Conservation (phyloP, 2,329 filamentous ascomycete species). For the Leptographium wingfieldii region DNA sequence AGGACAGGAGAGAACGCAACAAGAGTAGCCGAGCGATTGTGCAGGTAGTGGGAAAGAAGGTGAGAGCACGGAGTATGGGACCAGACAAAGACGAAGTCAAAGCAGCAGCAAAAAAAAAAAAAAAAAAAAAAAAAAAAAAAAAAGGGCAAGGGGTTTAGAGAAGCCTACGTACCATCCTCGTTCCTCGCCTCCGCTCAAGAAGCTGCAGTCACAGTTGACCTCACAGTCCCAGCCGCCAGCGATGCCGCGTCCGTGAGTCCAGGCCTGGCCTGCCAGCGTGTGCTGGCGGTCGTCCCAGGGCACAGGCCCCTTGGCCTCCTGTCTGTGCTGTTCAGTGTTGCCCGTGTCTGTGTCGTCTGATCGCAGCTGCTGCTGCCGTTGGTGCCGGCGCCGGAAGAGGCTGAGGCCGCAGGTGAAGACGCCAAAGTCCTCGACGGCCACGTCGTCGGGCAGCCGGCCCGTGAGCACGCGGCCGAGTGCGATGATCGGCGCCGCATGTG, state of each 20-base stretch:
- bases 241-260: conserved; percentile 49
- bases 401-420: conserved; percentile 76
- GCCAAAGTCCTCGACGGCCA: conserved; percentile 65
- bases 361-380: conserved; percentile 1
- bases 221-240: conserved; percentile 70
- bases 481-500: conserved; percentile 84
- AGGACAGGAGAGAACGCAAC: neutral
- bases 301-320: neutral
- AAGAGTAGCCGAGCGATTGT: neutral
- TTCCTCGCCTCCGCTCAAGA: conserved; percentile 13
- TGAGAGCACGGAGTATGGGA: too few species aligned
- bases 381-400: conserved; percentile 36
- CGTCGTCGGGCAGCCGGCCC: conserved; percentile 58
- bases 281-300: conserved; percentile 10
- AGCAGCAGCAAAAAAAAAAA: too few species aligned
- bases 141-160: neutral
- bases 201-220: conserved; percentile 50
- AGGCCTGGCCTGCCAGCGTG: conserved; percentile 21
- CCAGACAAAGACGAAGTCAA: too few species aligned
- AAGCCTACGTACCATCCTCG: conserved; percentile 13
- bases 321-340: neutral
- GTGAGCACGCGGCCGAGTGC: conserved; percentile 74
- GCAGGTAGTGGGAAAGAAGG: too few species aligned
- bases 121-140: neutral
- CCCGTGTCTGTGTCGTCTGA: neutral